These are phyloP conservation scores for Ilex asprella DNA, from an alignment of 257 asterid species.

Conservation along the genomic window DNA sequence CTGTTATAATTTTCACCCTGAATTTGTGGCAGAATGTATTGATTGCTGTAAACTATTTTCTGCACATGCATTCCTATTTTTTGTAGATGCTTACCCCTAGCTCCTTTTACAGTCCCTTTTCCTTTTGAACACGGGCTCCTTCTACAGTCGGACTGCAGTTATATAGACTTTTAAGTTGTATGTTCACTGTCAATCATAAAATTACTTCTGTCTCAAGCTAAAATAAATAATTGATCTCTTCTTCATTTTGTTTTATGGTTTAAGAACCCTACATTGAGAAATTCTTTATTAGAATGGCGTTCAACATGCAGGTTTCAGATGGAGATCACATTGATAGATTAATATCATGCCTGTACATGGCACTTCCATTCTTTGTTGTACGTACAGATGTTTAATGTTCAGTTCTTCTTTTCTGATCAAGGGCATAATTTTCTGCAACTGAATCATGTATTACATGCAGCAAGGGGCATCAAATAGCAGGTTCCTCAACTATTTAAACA, in stretches of 20 bases:
- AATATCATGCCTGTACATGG: slow-evolving; percentile 76
- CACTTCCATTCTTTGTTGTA: slow-evolving; percentile 88
- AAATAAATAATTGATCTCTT: too few relatives aligned
- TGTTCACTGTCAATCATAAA: not conserved
- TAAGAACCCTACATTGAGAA: too few relatives aligned
- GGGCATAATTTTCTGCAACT: slow-evolving; percentile 13
- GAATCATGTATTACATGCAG: slow-evolving; percentile 43
- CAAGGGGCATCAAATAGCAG: slow-evolving; percentile 94
- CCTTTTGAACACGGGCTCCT: too few relatives aligned
- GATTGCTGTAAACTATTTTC: too few relatives aligned
- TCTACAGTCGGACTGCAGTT: too few relatives aligned
- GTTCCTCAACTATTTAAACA: slow-evolving; percentile 70
- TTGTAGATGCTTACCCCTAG: too few relatives aligned
- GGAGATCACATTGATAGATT: slow-evolving; percentile 85
- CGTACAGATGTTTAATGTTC: slow-evolving; percentile 12
- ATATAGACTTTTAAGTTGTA: too few relatives aligned
- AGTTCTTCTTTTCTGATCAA: slow-evolving; percentile 12
- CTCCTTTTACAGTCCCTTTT: too few relatives aligned
- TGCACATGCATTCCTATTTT: too few relatives aligned
- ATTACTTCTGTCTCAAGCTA: not conserved
- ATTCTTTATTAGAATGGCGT: not conserved
- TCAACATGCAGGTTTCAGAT: slow-evolving; percentile 61
- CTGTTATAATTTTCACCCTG: too few relatives aligned
- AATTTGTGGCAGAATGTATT: too few relatives aligned
- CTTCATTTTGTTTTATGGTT: too few relatives aligned